Percentiles rank a stretch among this genome's conserved stretches.
phyloP scores from a whole-genome alignment of 1,284 basidiomycete species.

The Boletellus dicymbophilus region DNA sequence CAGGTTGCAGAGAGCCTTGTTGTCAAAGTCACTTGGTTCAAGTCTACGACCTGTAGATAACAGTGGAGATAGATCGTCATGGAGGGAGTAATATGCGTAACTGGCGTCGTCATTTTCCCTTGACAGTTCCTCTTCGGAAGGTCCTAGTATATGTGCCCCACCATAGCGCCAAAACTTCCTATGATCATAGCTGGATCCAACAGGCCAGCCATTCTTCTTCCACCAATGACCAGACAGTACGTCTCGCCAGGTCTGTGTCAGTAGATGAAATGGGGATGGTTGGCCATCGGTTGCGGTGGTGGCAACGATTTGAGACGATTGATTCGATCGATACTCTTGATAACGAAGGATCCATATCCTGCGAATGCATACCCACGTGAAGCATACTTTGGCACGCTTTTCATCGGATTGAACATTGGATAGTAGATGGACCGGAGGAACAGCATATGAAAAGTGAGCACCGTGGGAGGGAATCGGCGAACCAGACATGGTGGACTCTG shows the following conservation, averaged over 20 bases:
- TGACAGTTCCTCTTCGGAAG: background rate
- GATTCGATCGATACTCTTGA: background rate
- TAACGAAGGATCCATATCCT: background rate
- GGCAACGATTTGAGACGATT: background rate
- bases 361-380: conserved; percentile 4
- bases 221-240: background rate
- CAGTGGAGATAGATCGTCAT: background rate
- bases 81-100: background rate
- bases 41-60: background rate
- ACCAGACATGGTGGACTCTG: background rate
- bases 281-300: background rate
- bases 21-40: conserved; percentile 2
- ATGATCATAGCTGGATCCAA: background rate
- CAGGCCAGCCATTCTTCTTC: too few species aligned
- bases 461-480: conserved; percentile 3
- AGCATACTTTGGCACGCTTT: background rate
- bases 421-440: background rate
- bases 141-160: background rate
- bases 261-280: conserved; percentile 1
- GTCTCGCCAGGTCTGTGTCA: conserved; percentile 5
- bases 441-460: background rate
- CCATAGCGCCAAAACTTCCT: conserved; percentile 1
- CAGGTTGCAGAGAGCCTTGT: conserved; percentile 4
- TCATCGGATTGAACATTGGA: conserved; percentile 5
- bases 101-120: background rate